Evolutionary conservation across 208 protist genomes (phyloP).

Genomic region (Acanthamoeba castellanii): DNA sequence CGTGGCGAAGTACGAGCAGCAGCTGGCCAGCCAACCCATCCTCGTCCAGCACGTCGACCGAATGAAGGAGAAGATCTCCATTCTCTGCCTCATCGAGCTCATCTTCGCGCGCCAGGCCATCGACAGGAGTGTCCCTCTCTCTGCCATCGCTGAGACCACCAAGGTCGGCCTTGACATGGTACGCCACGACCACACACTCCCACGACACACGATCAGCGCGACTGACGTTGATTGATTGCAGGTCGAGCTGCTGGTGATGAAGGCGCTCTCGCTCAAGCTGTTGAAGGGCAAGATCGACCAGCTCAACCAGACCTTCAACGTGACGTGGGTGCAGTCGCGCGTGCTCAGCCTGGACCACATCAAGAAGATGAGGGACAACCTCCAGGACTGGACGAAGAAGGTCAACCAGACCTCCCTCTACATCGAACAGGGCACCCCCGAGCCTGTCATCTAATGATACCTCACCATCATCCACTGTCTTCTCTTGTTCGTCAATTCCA

Average conservation of each 20-base stretch:
- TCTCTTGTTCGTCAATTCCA: too few relatives aligned
- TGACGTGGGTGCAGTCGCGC: conserved; percentile 90
- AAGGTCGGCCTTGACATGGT: conserved; percentile 81
- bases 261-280: conserved; percentile 94
- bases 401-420: conserved; percentile 71
- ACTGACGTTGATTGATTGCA: conserved; percentile 37
- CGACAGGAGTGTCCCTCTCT: conserved; percentile 93
- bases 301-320: conserved; percentile 89
- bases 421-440: conserved; percentile 75
- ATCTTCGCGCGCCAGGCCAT: conserved; percentile 95
- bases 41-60: conserved; percentile 81
- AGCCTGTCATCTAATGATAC: conserved; percentile 17
- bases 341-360: conserved; percentile 88
- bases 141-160: conserved; percentile 82
- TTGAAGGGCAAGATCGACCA: conserved; percentile 96
- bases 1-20: conserved; percentile 71
- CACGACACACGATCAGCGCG: neutral
- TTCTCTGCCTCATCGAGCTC: conserved; percentile 96
- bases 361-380: conserved; percentile 79
- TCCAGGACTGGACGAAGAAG: conserved; percentile 82
- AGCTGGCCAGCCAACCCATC: conserved; percentile 5
- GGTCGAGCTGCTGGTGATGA: conserved; percentile 96
- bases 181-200: neutral
- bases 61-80: conserved; percentile 92
- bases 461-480: too few relatives aligned